Evolutionary conservation across 2,329 filamentous ascomycete genomes (phyloP), one percentile per base, ranked within the genome.

Genomic region (Hypomyces perniciosus): DNA sequence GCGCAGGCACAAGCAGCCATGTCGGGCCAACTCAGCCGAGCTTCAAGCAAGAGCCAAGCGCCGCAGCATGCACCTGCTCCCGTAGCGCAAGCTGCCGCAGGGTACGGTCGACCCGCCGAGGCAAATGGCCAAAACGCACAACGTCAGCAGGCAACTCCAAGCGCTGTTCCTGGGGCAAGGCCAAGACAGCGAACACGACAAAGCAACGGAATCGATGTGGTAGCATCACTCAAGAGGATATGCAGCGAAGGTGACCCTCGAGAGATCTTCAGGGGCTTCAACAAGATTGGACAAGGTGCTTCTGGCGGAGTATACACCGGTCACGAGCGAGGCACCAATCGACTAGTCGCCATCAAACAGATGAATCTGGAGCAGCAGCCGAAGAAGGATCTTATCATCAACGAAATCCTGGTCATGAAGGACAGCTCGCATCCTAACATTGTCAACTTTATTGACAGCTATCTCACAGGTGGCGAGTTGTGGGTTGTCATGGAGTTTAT

Each of bases 401-500:
- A 99, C 68, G 93, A 99, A 67, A 99, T 99, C 59, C 72, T 99
- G 52, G 93, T 99, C 52, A 99, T 99, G 93, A 96, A 95, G 73
- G 93, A 97, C 63, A 96, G 91, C 76, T 93, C 89, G 52, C 93
- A 99, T 67, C 92, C 90, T 62, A 97, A 97, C 67, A 95, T 99
- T 70, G 93, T 99, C 71, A 99, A 99, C 70, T 99, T 97, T 70
- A 92, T 97, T 73, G 93, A 97, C 74, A 96, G 91, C 67, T 97
- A 91, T 68, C 77, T 99, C 8, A 86, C 91, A 52, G 81, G 83
- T 9, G 88, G 92, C 40, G 93, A 97, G 68, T 75, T 99, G 30
- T 99, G 93, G 93, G 93, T 99, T 1, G 90, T 97, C 33, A 99
- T 99, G 93, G 93, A 99, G 72, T 99, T 92, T 64, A 99, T 99